phyloP scores from a whole-genome alignment of 768 basidiomycete species.

The Leccinum imitatum region DNA sequence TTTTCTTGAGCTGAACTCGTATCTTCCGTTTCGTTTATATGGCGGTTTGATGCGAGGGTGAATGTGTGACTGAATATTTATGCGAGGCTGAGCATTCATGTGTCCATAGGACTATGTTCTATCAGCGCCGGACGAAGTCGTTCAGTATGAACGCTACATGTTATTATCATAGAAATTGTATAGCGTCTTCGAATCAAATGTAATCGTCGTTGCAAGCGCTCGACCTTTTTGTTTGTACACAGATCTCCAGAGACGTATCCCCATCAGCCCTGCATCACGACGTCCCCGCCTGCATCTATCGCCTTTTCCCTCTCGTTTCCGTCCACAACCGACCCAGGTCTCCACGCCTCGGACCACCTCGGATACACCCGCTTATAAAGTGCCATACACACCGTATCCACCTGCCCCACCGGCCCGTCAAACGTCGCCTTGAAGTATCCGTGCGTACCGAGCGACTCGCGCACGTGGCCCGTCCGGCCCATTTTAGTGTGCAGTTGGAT shows the following conservation, averaged over 20 bases:
- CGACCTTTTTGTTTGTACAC: not conserved
- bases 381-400: constrained; percentile 96
- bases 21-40: too few relatives aligned
- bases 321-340: constrained; percentile 14
- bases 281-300: constrained; percentile 16
- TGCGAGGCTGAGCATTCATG: not conserved
- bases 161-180: not conserved
- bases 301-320: not conserved
- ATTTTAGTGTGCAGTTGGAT: constrained; percentile 92
- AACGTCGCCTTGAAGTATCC: constrained; percentile 98
- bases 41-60: too few relatives aligned
- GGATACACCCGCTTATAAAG: constrained; percentile 95
- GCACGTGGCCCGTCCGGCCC: constrained; percentile 86
- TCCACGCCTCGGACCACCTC: constrained; percentile 70
- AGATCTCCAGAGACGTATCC: not conserved
- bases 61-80: not conserved
- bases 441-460: constrained; percentile 92
- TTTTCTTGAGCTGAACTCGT: too few relatives aligned
- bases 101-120: not conserved
- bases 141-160: not conserved
- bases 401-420: constrained; percentile 90
- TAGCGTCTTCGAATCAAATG: not conserved
- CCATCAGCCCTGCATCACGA: constrained; percentile 26
- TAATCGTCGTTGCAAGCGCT: not conserved
- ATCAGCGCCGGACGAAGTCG: not conserved